Evolutionary conservation across 768 basidiomycete genomes (phyloP).

Genomic region (Collybia sordida): DNA sequence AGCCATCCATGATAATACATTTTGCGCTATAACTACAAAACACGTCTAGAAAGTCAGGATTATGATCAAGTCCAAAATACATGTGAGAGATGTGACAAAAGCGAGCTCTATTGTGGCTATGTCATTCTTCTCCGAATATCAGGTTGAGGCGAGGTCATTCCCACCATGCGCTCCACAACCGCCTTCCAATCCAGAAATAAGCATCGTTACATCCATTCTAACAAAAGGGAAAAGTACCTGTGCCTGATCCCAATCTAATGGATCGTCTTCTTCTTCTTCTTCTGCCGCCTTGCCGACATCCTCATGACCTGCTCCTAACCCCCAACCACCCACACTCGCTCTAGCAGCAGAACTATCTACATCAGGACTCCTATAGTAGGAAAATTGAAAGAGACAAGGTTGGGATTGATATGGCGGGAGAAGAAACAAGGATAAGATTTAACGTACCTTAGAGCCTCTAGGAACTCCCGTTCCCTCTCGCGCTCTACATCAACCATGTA

Average conservation of each 20-base stretch:
- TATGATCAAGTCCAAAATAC: neutral
- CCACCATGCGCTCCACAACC: slow-evolving; percentile 59
- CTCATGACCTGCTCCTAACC: slow-evolving; percentile 60
- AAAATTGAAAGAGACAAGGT: too few species aligned
- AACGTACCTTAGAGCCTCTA: slow-evolving; percentile 51
- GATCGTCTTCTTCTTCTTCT: slow-evolving; percentile 66
- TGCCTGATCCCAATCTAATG: slow-evolving; percentile 67
- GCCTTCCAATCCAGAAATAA: slow-evolving; percentile 29
- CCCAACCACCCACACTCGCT: slow-evolving; percentile 73
- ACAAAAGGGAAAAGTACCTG: slow-evolving; percentile 40
- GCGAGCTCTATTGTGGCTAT: neutral
- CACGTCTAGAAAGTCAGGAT: neutral
- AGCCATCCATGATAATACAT: slow-evolving; percentile 8
- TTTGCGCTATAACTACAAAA: slow-evolving; percentile 6
- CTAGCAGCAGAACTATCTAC: slow-evolving; percentile 35
- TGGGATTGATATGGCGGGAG: too few species aligned
- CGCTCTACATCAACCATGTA: slow-evolving; percentile 39
- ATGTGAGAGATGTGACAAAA: neutral
- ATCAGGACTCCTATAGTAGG: slow-evolving; percentile 50
- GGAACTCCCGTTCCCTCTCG: slow-evolving; percentile 52
- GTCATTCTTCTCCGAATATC: slow-evolving; percentile 29
- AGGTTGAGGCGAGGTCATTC: slow-evolving; percentile 38
- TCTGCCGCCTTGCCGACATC: slow-evolving; percentile 44
- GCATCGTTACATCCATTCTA: neutral
- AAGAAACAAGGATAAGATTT: neutral